Conservation (phyloP, 129 eudicot genomes). For the Erigeron canadensis region DNA sequence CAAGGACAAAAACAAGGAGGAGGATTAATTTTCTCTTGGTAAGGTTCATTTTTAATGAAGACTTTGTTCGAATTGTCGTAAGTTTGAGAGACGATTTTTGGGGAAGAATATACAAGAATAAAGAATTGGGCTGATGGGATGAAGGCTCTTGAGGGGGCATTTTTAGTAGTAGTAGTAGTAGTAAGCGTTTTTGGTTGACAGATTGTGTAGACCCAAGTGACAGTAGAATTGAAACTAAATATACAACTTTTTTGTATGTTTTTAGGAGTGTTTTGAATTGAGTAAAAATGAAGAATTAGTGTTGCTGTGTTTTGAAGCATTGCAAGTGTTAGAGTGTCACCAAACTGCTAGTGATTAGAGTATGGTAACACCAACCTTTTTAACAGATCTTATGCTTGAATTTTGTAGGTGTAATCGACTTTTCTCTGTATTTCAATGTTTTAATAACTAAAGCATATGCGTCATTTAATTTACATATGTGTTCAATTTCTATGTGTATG, state of each 20-base stretch:
- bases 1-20: constrained; percentile 52
- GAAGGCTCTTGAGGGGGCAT: constrained; percentile 56
- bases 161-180: constrained; percentile 16
- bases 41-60: constrained; percentile 31
- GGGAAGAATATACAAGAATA: constrained; percentile 25
- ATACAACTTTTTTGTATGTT: neutral
- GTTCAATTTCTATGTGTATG: neutral
- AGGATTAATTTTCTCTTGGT: constrained; percentile 52
- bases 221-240: constrained; percentile 20
- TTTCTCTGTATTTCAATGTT: neutral
- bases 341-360: constrained; percentile 24
- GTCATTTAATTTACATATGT: neutral
- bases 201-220: constrained; percentile 12
- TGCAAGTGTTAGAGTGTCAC: constrained; percentile 19
- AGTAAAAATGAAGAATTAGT: constrained; percentile 52
- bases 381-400: neutral
- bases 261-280: constrained; percentile 20
- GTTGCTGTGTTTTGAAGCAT: constrained; percentile 60
- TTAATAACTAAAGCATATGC: neutral
- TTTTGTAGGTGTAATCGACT: neutral
- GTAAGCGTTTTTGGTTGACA: constrained; percentile 7
- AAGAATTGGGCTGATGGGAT: constrained; percentile 28
- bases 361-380: neutral
- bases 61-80: constrained; percentile 6
- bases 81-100: constrained; percentile 8